Conservation (phyloP, 352 stramenopile species). For the Globisporangium echinulatum region DNA sequence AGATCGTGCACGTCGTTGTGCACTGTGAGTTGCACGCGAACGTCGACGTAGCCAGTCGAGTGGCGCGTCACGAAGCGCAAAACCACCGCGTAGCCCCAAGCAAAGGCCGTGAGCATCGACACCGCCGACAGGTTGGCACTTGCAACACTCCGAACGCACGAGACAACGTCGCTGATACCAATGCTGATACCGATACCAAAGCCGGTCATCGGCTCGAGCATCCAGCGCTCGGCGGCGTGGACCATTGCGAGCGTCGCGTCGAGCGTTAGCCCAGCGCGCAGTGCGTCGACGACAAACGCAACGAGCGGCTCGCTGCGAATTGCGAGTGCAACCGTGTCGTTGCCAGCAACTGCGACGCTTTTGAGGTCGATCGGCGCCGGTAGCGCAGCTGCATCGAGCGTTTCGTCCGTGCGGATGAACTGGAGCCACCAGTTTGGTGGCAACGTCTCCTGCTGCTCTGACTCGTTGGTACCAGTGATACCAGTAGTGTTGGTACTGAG, state of each 20-base stretch:
- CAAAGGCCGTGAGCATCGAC: slow-evolving; percentile 22
- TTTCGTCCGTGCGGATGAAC: slow-evolving; percentile 30
- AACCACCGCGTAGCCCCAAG: slow-evolving; percentile 38
- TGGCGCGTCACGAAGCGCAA: slow-evolving; percentile 31
- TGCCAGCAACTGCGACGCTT: neutral
- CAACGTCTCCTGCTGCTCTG: neutral
- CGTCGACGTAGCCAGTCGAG: slow-evolving; percentile 31
- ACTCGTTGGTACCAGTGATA: neutral
- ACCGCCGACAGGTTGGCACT: slow-evolving; percentile 31
- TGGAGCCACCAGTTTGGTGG: slow-evolving; percentile 17
- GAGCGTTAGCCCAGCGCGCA: slow-evolving; percentile 18
- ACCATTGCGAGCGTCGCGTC: slow-evolving; percentile 29
- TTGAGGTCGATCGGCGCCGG: slow-evolving; percentile 11
- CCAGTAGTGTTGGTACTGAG: neutral
- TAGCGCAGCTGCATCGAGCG: slow-evolving; percentile 10
- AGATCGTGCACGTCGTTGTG: slow-evolving; percentile 43
- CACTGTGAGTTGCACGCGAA: slow-evolving; percentile 30
- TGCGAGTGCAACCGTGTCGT: slow-evolving; percentile 13
- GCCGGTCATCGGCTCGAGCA: slow-evolving; percentile 13
- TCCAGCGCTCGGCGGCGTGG: slow-evolving; percentile 23
- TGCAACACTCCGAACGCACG: slow-evolving; percentile 27
- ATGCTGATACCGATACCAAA: neutral
- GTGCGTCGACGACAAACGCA: slow-evolving; percentile 24
- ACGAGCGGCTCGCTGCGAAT: slow-evolving; percentile 34
- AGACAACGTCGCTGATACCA: slow-evolving; percentile 12